These are phyloP conservation scores for Phytophthora tubulina DNA, from an alignment of 352 stramenopile species.

Conservation along the genomic window DNA sequence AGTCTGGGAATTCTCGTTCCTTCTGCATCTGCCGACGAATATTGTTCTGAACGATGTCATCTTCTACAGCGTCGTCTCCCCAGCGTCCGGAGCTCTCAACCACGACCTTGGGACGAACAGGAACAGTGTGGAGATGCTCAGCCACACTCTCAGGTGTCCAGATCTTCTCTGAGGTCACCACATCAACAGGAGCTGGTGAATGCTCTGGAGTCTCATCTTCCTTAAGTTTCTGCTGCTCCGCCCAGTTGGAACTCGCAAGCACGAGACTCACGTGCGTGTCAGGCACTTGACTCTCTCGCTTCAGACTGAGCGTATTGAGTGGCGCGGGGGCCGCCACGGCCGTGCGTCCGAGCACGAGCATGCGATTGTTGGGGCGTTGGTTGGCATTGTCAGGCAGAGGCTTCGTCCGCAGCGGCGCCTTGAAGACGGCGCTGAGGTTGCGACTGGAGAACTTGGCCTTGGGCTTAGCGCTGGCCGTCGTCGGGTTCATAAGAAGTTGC, in stretches of 20 bases:
- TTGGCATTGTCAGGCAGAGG: conserved; percentile 41
- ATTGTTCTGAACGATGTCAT: conserved; percentile 58
- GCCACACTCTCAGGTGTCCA: conserved; percentile 44
- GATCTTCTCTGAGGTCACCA: conserved; percentile 21
- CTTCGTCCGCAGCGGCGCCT: conserved; percentile 56
- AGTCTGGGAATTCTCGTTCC: conserved; percentile 54
- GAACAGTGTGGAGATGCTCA: conserved; percentile 32
- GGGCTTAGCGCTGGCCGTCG: conserved; percentile 44
- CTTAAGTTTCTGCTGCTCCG: conserved; percentile 17
- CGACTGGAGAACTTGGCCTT: conserved; percentile 80
- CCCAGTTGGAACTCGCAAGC: conserved; percentile 53
- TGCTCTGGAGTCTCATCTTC: conserved; percentile 6
- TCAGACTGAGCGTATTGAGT: conserved; percentile 83
- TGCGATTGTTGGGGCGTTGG: conserved; percentile 46
- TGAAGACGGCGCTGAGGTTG: conserved; percentile 80
- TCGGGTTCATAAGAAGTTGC: conserved; percentile 50
- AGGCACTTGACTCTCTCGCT: conserved; percentile 63
- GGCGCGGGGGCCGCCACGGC: conserved; percentile 59
- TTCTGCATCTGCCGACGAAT: conserved; percentile 36
- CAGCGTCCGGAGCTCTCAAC: conserved; percentile 55
- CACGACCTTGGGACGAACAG: conserved; percentile 2
- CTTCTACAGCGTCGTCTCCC: conserved; percentile 79
- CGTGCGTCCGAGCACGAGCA: conserved; percentile 63
- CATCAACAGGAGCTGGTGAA: conserved; percentile 1
- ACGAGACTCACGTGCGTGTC: conserved; percentile 55